Evolutionary conservation across 1,284 basidiomycete genomes (phyloP).

Genomic region (Hemileia vastatrix): DNA sequence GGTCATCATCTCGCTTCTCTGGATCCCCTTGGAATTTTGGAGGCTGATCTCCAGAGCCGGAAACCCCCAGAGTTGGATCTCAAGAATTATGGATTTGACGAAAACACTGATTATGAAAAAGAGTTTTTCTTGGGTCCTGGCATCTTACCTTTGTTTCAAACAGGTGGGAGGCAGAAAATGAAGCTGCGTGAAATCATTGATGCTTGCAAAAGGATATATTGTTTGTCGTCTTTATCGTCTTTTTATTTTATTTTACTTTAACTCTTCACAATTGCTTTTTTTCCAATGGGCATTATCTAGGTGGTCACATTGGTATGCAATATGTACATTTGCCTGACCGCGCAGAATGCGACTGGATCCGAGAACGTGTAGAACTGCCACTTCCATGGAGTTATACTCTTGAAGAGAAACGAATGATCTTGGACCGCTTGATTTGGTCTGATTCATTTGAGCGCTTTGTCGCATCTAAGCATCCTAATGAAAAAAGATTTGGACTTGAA

Average conservation of each 20-base stretch:
- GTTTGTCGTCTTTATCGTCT: constrained; percentile 50
- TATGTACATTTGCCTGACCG: constrained; percentile 98
- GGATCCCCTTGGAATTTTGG: constrained; percentile 85
- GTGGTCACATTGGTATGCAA: constrained; percentile 86
- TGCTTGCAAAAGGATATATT: constrained; percentile 86
- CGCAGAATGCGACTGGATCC: constrained; percentile 98
- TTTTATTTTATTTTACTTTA: constrained; percentile 5
- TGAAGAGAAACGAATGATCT: constrained; percentile 97
- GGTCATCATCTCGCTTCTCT: constrained; percentile 93
- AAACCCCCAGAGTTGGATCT: constrained; percentile 79
- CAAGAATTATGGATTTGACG: constrained; percentile 86
- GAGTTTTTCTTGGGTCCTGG: constrained; percentile 90
- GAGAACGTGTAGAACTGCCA: constrained; percentile 89
- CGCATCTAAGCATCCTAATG: constrained; percentile 95
- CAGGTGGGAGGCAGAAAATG: constrained; percentile 73
- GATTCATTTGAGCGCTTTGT: constrained; percentile 99
- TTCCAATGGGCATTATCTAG: constrained; percentile 51
- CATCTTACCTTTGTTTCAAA: constrained; percentile 88
- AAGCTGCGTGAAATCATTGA: constrained; percentile 85
- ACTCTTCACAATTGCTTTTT: not conserved
- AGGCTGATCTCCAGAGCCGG: constrained; percentile 68
- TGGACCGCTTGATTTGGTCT: constrained; percentile 98
- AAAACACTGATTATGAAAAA: constrained; percentile 84
- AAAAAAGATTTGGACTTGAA: constrained; percentile 98
- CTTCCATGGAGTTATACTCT: constrained; percentile 97